Evolutionary conservation across 2,329 filamentous ascomycete species (phyloP), one percentile per base, ranked within the genome.

Genomic region (Penicillium sp.): DNA sequence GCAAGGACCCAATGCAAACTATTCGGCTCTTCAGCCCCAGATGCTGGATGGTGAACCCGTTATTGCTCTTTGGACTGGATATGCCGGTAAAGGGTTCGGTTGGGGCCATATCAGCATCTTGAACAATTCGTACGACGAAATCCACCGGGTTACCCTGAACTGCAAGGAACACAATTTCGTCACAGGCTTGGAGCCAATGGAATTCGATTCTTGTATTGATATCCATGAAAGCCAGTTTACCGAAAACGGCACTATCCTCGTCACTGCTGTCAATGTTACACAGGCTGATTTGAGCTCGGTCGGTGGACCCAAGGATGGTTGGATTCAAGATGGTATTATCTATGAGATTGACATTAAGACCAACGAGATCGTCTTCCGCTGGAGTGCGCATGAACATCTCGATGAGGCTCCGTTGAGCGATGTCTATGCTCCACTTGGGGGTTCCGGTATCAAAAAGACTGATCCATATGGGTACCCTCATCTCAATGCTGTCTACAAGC

Each of bases 301-400:
- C 8, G 68, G 71, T 12, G 72, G 73, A 1, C 68, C 72, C 0
- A 64, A 65, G 28, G 42, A 72, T 38, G 72, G 69, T 19, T 76
- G 72, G 69, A 66, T 74, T 15, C 53, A 69, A 9, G 72, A 77
- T 60, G 68, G 70, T 8, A 65, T 74, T 22, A 61, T 73, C 58
- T 70, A 72, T 50, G 72, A 73, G 58, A 70, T 73, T 19, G 72
- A 75, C 17, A 60, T 74, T 22, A 61, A 59, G 12, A 75, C 72
- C 8, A 73, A 71, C 19, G 65, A 71, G 19, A 64, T 72, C 4
- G 49, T 74, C 6, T 73, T 68, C 58, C 62, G 64, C n/a, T 75
- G 72, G 73, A 72, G 70, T 45, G 70, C 73, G 15, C 60, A 68
- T 4, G 72, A 74, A 13, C 68, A 75, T 47, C 35, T 66, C 9